phyloP scores from a whole-genome alignment of 352 stramenopile species.

The Aphanomyces astaci region DNA sequence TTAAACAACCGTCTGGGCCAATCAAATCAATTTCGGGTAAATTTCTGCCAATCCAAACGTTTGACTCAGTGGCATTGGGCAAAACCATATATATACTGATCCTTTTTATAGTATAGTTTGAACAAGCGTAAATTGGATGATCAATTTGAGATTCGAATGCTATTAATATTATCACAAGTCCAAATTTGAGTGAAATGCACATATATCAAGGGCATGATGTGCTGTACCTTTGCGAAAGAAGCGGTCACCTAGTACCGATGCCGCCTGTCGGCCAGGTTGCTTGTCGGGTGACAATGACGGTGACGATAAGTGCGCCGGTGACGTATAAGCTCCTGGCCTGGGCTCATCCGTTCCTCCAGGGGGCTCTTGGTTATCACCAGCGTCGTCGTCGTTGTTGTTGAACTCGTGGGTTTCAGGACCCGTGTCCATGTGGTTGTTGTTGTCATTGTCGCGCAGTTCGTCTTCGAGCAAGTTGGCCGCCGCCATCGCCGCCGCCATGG shows the following conservation, averaged over 20 bases:
- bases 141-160: no score
- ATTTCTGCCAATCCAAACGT: no score
- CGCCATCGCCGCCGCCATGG: conserved; percentile 34
- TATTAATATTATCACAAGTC: no score
- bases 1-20: no score
- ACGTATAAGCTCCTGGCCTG: background rate
- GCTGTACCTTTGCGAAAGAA: conserved; percentile 19
- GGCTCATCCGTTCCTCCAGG: background rate
- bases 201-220: no score
- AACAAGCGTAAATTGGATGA: no score
- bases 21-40: no score
- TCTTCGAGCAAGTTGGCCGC: conserved; percentile 28
- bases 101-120: no score
- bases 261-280: background rate
- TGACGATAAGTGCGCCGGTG: background rate
- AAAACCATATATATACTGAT: no score
- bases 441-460: conserved; percentile 19
- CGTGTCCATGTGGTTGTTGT: background rate
- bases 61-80: no score
- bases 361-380: conserved; percentile 18
- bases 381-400: conserved; percentile 29
- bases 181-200: no score
- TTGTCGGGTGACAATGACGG: background rate
- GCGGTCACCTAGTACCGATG: background rate
- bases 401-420: conserved; percentile 24